These are phyloP conservation scores for Peronospora tabacina DNA, from an alignment of 352 stramenopile genomes.

Conservation along the genomic window DNA sequence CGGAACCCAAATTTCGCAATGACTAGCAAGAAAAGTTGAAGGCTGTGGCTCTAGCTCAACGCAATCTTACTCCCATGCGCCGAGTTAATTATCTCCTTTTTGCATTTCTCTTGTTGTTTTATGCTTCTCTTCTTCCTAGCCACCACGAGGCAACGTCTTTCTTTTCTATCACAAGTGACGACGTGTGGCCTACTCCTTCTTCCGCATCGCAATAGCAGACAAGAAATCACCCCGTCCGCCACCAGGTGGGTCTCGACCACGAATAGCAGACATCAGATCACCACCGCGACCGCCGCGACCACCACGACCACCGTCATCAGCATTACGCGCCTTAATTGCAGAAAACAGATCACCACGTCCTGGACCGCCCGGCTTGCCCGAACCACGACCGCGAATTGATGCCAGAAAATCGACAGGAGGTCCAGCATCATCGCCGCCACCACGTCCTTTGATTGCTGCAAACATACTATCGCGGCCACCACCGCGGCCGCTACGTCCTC, in stretches of 20 bases:
- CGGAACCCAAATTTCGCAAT: slow-evolving; percentile 52
- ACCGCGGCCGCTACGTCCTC: slow-evolving; percentile 24
- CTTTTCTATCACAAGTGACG: slow-evolving; percentile 24
- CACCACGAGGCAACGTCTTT: slow-evolving; percentile 8
- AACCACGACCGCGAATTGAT: slow-evolving; percentile 49
- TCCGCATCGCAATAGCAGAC: slow-evolving; percentile 53
- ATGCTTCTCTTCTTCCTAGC: slow-evolving; percentile 16
- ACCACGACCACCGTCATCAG: slow-evolving; percentile 21
- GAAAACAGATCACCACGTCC: slow-evolving; percentile 55
- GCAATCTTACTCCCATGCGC: background rate
- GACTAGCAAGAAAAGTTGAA: slow-evolving; percentile 30
- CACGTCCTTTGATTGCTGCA: slow-evolving; percentile 43
- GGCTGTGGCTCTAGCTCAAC: background rate
- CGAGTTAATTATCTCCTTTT: slow-evolving; percentile 6
- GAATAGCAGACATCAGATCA: slow-evolving; percentile 54
- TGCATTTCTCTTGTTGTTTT: slow-evolving; percentile 14
- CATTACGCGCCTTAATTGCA: slow-evolving; percentile 46
- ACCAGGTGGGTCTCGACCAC: slow-evolving; percentile 34
- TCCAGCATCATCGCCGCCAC: slow-evolving; percentile 35
- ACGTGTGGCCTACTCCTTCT: slow-evolving; percentile 36
- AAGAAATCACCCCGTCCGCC: slow-evolving; percentile 44
- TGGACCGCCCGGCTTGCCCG: slow-evolving; percentile 36
- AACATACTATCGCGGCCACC: slow-evolving; percentile 48
- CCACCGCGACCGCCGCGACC: slow-evolving; percentile 33
- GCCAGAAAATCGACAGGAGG: slow-evolving; percentile 41